Percentiles rank a stretch among this genome's conserved stretches.
Evolutionary conservation across 768 basidiomycete genomes (phyloP).

Genomic region (Cystobasidium ongulense): DNA sequence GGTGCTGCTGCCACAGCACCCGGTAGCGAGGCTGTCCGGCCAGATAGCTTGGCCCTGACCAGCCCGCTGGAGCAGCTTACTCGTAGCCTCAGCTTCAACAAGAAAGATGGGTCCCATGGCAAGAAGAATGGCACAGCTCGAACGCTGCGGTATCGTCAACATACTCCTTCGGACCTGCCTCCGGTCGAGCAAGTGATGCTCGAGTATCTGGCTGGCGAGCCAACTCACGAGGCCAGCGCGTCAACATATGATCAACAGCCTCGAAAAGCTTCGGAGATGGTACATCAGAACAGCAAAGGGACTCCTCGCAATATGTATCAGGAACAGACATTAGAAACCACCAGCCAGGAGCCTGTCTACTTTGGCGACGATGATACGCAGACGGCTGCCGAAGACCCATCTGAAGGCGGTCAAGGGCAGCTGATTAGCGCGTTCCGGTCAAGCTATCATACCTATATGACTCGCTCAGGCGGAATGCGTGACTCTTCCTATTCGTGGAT

Average conservation of each 20-base stretch:
- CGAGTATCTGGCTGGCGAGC: not conserved
- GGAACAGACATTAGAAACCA: not conserved
- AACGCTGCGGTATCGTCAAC: not conserved
- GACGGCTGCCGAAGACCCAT: not conserved
- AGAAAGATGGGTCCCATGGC: not conserved
- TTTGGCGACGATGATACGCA: not conserved
- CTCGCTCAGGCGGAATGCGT: not conserved
- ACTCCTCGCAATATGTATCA: no score
- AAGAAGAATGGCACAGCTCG: not conserved
- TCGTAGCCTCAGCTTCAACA: conserved; percentile 29
- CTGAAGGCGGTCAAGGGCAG: conserved; percentile 5
- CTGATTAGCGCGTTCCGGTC: conserved; percentile 19
- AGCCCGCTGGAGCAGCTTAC: conserved; percentile 26
- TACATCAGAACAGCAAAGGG: no score
- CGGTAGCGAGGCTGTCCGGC: not conserved
- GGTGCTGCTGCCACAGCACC: not conserved
- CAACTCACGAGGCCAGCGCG: not conserved
- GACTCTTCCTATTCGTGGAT: conserved; percentile 29
- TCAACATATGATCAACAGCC: not conserved
- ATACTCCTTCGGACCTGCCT: not conserved
- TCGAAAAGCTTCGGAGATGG: not conserved
- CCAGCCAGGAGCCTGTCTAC: conserved; percentile 1
- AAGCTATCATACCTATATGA: conserved; percentile 9
- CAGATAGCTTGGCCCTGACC: conserved; percentile 8
- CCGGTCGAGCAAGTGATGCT: not conserved